Conservation (phyloP, 257 asterid species). For the Ocimum tenuiflorum region DNA sequence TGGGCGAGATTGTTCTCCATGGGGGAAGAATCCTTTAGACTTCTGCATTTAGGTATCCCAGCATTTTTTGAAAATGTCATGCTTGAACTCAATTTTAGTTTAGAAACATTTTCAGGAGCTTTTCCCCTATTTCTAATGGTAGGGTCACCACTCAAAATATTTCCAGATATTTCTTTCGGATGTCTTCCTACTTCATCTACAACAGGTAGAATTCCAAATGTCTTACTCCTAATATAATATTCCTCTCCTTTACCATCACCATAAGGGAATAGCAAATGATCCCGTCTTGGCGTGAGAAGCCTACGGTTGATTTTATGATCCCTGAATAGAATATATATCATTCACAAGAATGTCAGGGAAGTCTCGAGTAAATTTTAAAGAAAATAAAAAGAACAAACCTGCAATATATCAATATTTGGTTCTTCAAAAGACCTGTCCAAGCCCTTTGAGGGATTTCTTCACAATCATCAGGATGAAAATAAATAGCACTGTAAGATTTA, state of each 20-base stretch:
- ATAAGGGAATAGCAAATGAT: slow-evolving; percentile 56
- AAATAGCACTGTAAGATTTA: slow-evolving; percentile 34
- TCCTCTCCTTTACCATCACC: slow-evolving; percentile 25
- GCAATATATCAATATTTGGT: slow-evolving; percentile 66
- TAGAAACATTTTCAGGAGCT: slow-evolving; percentile 14
- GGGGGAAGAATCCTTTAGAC: slow-evolving; percentile 26
- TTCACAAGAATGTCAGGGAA: background rate
- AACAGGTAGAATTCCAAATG: slow-evolving; percentile 31
- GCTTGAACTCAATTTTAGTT: slow-evolving; percentile 19
- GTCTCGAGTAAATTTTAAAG: slow-evolving; percentile 3
- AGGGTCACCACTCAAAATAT: slow-evolving; percentile 19
- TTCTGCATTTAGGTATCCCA: slow-evolving; percentile 16
- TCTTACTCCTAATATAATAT: slow-evolving; percentile 38
- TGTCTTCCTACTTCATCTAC: slow-evolving; percentile 20
- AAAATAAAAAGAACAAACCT: slow-evolving; percentile 34
- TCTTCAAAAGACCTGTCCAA: slow-evolving; percentile 54
- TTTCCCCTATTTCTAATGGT: slow-evolving; percentile 17
- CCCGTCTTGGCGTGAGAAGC: slow-evolving; percentile 53
- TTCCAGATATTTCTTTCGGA: slow-evolving; percentile 8
- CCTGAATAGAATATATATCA: slow-evolving; percentile 31
- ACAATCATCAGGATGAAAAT: slow-evolving; percentile 21
- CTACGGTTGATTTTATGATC: slow-evolving; percentile 45
- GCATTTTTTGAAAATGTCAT: slow-evolving; percentile 13
- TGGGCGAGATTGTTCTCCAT: slow-evolving; percentile 23
- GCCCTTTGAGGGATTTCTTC: slow-evolving; percentile 45